These are phyloP conservation scores for Citrus sp. DNA, from an alignment of 345 rosid species.

Conservation along the genomic window DNA sequence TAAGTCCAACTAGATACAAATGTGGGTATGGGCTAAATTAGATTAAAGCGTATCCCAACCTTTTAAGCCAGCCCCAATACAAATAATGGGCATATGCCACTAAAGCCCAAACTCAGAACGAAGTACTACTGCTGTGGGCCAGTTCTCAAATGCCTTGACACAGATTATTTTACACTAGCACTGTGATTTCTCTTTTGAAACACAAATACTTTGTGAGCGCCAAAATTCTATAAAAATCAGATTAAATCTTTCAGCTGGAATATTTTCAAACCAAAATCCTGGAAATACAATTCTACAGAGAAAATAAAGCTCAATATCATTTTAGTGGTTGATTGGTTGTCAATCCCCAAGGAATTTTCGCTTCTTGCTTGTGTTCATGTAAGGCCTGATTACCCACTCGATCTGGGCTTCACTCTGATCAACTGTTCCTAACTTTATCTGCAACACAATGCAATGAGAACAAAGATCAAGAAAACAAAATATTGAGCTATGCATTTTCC, in stretches of 20 bases:
- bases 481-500: background rate
- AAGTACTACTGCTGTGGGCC: too few relatives aligned
- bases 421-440: slow-evolving; percentile 79
- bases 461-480: background rate
- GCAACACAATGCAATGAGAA: slow-evolving; percentile 14
- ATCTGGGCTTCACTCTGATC: slow-evolving; percentile 82
- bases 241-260: background rate
- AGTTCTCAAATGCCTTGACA: too few relatives aligned
- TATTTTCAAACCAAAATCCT: background rate
- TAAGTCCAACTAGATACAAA: too few relatives aligned
- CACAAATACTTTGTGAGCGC: background rate
- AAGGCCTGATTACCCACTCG: slow-evolving; percentile 80
- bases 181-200: too few relatives aligned
- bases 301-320: background rate
- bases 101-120: too few relatives aligned
- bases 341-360: slow-evolving; percentile 61
- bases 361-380: slow-evolving; percentile 83
- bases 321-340: background rate
- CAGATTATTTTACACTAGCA: too few relatives aligned
- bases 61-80: too few relatives aligned
- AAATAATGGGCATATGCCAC: too few relatives aligned
- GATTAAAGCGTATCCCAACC: too few relatives aligned
- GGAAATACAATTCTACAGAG: background rate
- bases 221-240: background rate
- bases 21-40: too few relatives aligned